phyloP scores from a whole-genome alignment of 140 eudicot genomes.

The Erigeron philadelphicus region DNA sequence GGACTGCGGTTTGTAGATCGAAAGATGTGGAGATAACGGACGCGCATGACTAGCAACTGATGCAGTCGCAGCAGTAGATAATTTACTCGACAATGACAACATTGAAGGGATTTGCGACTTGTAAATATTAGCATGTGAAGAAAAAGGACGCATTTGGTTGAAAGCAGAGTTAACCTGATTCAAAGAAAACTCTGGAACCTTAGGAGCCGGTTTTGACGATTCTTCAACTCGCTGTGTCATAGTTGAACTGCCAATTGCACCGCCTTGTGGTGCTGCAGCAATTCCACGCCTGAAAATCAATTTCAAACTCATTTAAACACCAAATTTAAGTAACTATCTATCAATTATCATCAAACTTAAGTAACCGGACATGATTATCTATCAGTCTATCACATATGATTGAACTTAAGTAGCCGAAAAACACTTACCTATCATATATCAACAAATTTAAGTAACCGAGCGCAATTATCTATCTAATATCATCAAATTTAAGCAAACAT shows the following conservation, averaged over 20 bases:
- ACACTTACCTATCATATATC: too few species aligned
- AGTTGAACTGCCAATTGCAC: constrained; percentile 24
- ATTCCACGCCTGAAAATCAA: constrained; percentile 47
- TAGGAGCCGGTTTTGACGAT: constrained; percentile 31
- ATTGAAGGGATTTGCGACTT: constrained; percentile 30
- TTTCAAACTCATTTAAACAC: neutral
- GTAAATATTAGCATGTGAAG: constrained; percentile 15
- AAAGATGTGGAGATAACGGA: constrained; percentile 36
- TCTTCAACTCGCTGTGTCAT: constrained; percentile 45
- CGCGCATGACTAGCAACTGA: constrained; percentile 29
- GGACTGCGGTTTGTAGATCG: constrained; percentile 33
- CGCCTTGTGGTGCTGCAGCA: constrained; percentile 59
- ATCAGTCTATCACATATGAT: too few species aligned
- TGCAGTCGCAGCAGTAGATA: constrained; percentile 23
- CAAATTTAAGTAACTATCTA: neutral
- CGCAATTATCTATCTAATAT: neutral
- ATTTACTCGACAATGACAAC: constrained; percentile 22
- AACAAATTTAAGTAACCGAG: neutral
- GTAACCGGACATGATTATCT: too few species aligned
- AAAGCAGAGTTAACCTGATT: constrained; percentile 29
- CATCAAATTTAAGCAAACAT: too few species aligned
- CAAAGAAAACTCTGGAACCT: constrained; percentile 50
- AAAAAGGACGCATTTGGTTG: constrained; percentile 23
- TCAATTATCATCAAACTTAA: too few species aligned
- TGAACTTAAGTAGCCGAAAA: too few species aligned